Evolutionary conservation across 2,329 filamentous ascomycete species (phyloP).

Genomic region (Phaeosphaeriaceae sp.): DNA sequence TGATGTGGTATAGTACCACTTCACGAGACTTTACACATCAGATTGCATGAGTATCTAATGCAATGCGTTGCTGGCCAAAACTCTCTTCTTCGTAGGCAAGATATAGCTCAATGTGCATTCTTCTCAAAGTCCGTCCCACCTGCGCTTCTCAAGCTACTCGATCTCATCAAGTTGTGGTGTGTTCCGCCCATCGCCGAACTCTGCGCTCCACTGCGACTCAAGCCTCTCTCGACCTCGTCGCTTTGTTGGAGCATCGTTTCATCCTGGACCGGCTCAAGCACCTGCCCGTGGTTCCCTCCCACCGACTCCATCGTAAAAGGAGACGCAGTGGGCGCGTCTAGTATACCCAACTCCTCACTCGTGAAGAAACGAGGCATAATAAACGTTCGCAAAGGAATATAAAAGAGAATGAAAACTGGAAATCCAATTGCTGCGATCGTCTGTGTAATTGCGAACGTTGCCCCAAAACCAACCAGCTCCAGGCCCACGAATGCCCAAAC

Average conservation of each 20-base stretch:
- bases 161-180: background rate
- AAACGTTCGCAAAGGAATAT: constrained; percentile 62
- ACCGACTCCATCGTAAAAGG: constrained; percentile 61
- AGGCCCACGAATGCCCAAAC: constrained; percentile 60
- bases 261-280: constrained; percentile 5
- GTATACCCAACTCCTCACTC: constrained; percentile 54
- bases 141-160: background rate
- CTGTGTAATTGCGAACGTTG: constrained; percentile 65
- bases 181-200: background rate
- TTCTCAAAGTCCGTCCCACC: background rate
- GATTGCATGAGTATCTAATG: too few species aligned
- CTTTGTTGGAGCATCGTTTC: constrained; percentile 26
- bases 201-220: constrained; percentile 13
- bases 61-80: background rate
- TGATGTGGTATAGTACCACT: too few species aligned
- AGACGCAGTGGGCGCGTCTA: constrained; percentile 63
- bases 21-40: too few species aligned
- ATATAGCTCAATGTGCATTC: background rate
- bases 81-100: background rate
- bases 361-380: constrained; percentile 60
- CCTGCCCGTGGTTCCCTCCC: constrained; percentile 55
- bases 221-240: constrained; percentile 37
- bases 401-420: constrained; percentile 62
- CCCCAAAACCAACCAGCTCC: constrained; percentile 60
- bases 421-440: constrained; percentile 67